Conservation (phyloP, 2,329 filamentous ascomycete genomes). For the Eutypella sp. region DNA sequence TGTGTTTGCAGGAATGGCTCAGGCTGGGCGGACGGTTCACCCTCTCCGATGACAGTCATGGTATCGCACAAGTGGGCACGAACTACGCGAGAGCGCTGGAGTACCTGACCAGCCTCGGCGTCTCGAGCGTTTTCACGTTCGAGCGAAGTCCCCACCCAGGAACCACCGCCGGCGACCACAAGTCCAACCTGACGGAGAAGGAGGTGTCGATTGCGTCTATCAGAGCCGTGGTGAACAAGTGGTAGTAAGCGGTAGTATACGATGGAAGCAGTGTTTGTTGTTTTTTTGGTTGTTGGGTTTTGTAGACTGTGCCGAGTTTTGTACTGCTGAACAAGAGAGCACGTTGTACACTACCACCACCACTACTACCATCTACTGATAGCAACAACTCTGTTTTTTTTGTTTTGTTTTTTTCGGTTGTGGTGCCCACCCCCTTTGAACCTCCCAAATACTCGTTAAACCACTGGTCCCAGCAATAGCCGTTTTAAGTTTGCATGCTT, state of each 20-base stretch:
- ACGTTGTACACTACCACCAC: too few species aligned
- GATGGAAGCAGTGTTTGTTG: too few species aligned
- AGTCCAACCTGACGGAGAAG: constrained; percentile 36
- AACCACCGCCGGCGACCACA: constrained; percentile 20
- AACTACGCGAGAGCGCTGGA: constrained; percentile 70
- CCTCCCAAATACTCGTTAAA: too few species aligned
- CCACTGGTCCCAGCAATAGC: too few species aligned
- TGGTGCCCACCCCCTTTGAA: too few species aligned
- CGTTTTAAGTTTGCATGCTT: too few species aligned
- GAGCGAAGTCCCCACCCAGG: constrained; percentile 31
- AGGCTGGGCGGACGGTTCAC: constrained; percentile 74
- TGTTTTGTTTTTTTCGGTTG: too few species aligned
- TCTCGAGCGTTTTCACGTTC: constrained; percentile 58
- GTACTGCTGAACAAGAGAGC: too few species aligned
- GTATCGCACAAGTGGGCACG: constrained; percentile 77
- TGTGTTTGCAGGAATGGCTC: constrained; percentile 58
- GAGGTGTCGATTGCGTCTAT: constrained; percentile 35
- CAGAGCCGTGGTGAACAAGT: constrained; percentile 20
- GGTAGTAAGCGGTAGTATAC: constrained; percentile 14
- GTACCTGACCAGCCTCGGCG: constrained; percentile 64
- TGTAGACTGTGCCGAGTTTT: too few species aligned
- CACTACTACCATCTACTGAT: too few species aligned
- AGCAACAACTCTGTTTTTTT: too few species aligned
- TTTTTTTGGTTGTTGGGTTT: too few species aligned
- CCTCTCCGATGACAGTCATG: constrained; percentile 92